A percentile compares a stretch with the other conserved stretches of the same genome.
These are phyloP conservation scores for Epichloe scottii DNA, from an alignment of 2,329 filamentous ascomycete genomes.

Conservation along the genomic window DNA sequence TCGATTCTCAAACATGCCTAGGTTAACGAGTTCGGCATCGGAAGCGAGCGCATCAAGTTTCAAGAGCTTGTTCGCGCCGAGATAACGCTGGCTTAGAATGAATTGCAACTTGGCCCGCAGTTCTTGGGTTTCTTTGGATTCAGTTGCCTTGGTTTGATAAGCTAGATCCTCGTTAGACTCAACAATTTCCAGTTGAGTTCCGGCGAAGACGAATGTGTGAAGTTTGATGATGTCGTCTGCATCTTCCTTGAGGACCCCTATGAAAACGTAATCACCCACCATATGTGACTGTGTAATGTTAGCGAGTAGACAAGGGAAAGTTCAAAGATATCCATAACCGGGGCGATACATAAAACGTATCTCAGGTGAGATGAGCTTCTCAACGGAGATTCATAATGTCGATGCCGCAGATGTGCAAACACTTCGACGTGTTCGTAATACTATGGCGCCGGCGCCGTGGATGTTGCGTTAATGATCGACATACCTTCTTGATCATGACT, in stretches of 20 bases:
- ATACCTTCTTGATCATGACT: conserved; percentile 67
- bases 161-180: conserved; percentile 31
- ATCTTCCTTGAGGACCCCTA: conserved; percentile 53
- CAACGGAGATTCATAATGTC: not conserved
- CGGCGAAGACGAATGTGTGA: conserved; percentile 57
- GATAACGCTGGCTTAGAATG: conserved; percentile 66
- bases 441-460: conserved; percentile 4
- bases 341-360: not conserved
- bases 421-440: conserved; percentile 3
- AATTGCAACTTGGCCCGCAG: conserved; percentile 56
- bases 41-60: conserved; percentile 67
- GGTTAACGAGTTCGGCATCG: conserved; percentile 57
- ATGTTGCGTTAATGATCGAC: conserved; percentile 29
- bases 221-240: conserved; percentile 52
- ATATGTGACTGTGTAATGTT: conserved; percentile 58
- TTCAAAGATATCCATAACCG: not conserved
- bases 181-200: conserved; percentile 44
- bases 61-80: conserved; percentile 58
- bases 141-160: conserved; percentile 24
- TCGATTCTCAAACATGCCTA: conserved; percentile 63
- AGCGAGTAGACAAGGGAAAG: conserved; percentile 29
- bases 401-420: conserved; percentile 1
- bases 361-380: not conserved
- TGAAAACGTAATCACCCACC: conserved; percentile 56
- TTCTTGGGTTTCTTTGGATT: conserved; percentile 42